Conservation (phyloP, 768 basidiomycete genomes). For the Lactifluus subvellereus region DNA sequence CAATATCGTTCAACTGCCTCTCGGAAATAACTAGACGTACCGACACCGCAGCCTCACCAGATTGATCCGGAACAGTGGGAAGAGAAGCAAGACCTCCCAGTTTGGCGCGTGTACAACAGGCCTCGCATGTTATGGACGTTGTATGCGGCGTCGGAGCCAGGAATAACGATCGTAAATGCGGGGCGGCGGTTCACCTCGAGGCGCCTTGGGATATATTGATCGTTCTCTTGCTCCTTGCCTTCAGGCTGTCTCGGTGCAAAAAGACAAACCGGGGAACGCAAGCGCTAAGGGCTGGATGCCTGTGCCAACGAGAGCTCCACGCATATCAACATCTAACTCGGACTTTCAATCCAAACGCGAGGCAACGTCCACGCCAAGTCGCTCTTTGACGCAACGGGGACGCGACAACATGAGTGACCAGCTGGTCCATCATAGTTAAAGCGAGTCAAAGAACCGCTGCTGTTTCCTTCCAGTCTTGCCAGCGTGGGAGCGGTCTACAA, state of each 20-base stretch:
- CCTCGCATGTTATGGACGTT: conserved; percentile 20
- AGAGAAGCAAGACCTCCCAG: conserved; percentile 13
- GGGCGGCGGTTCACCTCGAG: conserved; percentile 18
- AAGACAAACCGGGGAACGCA: conserved; percentile 2
- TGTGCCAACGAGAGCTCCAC: conserved; percentile 8
- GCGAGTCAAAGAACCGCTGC: neutral
- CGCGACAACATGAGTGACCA: neutral
- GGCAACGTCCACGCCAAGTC: conserved; percentile 9
- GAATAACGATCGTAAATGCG: conserved; percentile 23
- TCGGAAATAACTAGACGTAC: conserved; percentile 16
- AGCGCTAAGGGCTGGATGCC: neutral
- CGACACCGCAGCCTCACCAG: conserved; percentile 7
- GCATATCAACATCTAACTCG: conserved; percentile 10
- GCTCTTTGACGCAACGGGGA: conserved; percentile 5
- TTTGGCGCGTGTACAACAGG: conserved; percentile 7
- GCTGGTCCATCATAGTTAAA: neutral
- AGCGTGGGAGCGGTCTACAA: neutral
- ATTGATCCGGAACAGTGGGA: conserved; percentile 5
- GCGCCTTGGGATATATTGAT: conserved; percentile 16
- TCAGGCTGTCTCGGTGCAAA: conserved; percentile 11
- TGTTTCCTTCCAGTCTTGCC: neutral
- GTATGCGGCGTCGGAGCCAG: conserved; percentile 18
- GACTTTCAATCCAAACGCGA: conserved; percentile 18
- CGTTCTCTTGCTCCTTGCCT: conserved; percentile 16
- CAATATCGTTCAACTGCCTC: neutral